Percentiles rank a stretch among this genome's conserved stretches.
phyloP scores from a whole-genome alignment of 148 eudicot species.

The Cornus kousa region DNA sequence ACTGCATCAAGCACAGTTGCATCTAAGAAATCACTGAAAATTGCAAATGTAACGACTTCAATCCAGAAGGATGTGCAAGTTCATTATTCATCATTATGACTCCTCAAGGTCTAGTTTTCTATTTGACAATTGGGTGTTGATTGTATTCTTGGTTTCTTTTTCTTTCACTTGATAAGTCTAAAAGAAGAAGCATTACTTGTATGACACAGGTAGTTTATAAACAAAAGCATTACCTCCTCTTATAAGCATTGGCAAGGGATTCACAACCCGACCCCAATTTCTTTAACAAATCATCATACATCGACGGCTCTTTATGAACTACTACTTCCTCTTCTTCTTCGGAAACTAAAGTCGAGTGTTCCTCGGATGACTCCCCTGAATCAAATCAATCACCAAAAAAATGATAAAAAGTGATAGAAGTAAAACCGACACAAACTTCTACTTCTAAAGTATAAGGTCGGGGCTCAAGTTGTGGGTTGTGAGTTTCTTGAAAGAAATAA shows the following conservation, averaged over 20 bases:
- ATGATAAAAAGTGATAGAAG: not conserved
- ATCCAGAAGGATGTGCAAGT: not conserved
- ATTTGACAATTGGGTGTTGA: too few species aligned
- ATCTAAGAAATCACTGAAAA: not conserved
- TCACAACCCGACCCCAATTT: slow-evolving; percentile 36
- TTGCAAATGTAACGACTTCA: not conserved
- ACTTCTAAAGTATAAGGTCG: too few species aligned
- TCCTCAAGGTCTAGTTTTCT: not conserved
- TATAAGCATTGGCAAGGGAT: slow-evolving; percentile 24
- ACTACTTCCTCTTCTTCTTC: slow-evolving; percentile 39
- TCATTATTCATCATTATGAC: not conserved
- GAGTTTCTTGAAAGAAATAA: too few species aligned
- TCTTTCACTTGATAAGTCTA: too few species aligned
- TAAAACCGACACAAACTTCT: too few species aligned
- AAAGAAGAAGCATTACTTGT: too few species aligned
- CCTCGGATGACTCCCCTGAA: slow-evolving; percentile 26
- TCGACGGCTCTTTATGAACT: slow-evolving; percentile 44
- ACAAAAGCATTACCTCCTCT: slow-evolving; percentile 30
- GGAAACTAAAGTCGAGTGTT: slow-evolving; percentile 21
- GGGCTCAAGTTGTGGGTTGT: too few species aligned
- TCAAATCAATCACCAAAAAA: slow-evolving; percentile 4
- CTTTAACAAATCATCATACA: slow-evolving; percentile 51
- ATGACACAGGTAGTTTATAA: too few species aligned
- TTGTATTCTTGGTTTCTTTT: too few species aligned
- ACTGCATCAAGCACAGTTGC: too few species aligned